A percentile compares a stretch with the other conserved stretches of the same genome.
phyloP scores from a whole-genome alignment of 2,329 filamentous ascomycete species.

The Aphanoascus verrucosus region DNA sequence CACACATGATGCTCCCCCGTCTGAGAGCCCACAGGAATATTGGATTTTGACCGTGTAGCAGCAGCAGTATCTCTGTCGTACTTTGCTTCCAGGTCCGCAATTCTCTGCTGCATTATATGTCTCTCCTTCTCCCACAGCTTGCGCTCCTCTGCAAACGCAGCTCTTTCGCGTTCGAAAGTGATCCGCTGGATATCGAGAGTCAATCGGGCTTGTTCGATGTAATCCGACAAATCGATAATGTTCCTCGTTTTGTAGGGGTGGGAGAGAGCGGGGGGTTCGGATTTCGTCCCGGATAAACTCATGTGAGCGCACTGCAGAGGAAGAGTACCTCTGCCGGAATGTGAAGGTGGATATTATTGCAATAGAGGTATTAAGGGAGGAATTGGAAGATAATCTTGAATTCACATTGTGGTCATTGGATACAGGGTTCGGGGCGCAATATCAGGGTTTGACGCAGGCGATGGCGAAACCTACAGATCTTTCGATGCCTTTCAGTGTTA shows the following conservation, averaged over 20 bases:
- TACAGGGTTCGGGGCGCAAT: background rate
- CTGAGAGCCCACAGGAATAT: background rate
- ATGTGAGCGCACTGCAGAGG: background rate
- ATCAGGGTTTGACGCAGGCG: no score
- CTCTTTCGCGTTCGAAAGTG: conserved; percentile 32
- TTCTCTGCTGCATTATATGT: conserved; percentile 32
- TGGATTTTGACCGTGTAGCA: background rate
- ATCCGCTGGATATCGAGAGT: conserved; percentile 31
- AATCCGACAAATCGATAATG: conserved; percentile 14
- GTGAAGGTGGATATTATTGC: background rate
- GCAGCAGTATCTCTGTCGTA: conserved; percentile 18
- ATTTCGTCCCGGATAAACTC: background rate
- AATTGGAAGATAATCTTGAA: background rate
- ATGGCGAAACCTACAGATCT: background rate
- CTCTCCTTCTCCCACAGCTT: conserved; percentile 37
- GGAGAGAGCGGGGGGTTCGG: background rate
- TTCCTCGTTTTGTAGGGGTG: background rate
- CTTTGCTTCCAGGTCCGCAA: conserved; percentile 32
- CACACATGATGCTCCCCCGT: conserved; percentile 26
- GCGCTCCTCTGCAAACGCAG: conserved; percentile 35
- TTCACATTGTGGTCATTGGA: background rate
- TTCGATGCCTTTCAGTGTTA: background rate
- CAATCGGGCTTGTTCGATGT: conserved; percentile 34
- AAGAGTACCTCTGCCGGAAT: background rate
- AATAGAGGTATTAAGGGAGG: background rate